phyloP scores from a whole-genome alignment of 2,329 filamentous ascomycete species.

The Phialophora macrospora region DNA sequence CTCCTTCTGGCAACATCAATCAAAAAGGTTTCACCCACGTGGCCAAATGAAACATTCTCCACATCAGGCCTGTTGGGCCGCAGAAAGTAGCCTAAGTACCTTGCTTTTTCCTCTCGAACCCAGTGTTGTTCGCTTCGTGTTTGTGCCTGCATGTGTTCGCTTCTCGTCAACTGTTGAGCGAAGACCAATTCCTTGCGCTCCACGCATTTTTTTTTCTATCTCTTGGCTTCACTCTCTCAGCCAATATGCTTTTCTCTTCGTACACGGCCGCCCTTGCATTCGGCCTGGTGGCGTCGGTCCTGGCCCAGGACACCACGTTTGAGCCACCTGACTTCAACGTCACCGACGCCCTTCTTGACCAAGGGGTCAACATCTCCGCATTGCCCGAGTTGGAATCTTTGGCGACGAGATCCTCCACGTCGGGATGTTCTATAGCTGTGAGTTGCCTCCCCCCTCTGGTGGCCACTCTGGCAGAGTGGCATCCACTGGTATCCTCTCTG shows the following conservation, averaged over 20 bases:
- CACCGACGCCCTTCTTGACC: constrained; percentile 26
- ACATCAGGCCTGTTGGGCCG: neutral
- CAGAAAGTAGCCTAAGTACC: constrained; percentile 3
- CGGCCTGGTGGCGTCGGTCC: constrained; percentile 3
- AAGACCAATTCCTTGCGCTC: constrained; percentile 2
- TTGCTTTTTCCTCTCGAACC: constrained; percentile 4
- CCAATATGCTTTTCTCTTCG: constrained; percentile 24
- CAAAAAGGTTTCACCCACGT: constrained; percentile 4
- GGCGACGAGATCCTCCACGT: constrained; percentile 16
- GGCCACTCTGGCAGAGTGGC: neutral
- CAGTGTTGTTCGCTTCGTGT: neutral
- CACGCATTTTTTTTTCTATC: constrained; percentile 2
- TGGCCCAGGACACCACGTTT: constrained; percentile 16
- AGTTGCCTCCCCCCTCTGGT: neutral
- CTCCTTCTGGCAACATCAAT: constrained; percentile 1
- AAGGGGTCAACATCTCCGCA: constrained; percentile 25
- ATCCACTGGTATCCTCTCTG: neutral
- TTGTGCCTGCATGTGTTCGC: neutral
- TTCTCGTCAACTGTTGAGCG: constrained; percentile 1
- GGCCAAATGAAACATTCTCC: neutral
- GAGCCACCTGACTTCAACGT: constrained; percentile 31
- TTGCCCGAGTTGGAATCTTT: constrained; percentile 18
- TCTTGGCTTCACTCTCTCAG: constrained; percentile 1
- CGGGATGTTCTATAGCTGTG: constrained; percentile 27
- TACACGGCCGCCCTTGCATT: constrained; percentile 13